These are phyloP conservation scores for Zoysia matrella DNA, from an alignment of 202 grass and related monocot genomes.

Conservation along the genomic window DNA sequence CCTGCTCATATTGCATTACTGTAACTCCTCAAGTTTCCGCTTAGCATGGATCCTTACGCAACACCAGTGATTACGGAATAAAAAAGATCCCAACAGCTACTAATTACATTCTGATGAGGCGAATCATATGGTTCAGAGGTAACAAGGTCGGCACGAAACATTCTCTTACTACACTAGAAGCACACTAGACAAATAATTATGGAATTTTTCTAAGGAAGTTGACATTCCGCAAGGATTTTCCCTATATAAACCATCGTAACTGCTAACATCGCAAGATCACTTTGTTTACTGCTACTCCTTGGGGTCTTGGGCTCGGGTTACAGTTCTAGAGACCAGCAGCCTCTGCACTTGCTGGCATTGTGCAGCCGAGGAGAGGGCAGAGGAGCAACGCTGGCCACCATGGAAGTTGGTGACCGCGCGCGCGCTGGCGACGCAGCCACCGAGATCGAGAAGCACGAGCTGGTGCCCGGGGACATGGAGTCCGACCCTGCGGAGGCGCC, in stretches of 20 bases:
- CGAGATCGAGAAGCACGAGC: constrained; percentile 44
- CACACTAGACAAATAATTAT: background rate
- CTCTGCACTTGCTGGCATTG: background rate
- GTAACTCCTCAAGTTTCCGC: background rate
- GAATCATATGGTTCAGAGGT: background rate
- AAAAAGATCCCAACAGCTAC: background rate
- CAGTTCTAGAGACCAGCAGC: background rate
- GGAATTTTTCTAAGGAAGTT: background rate
- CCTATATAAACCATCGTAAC: constrained; percentile 33
- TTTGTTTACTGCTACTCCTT: background rate
- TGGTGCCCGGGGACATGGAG: constrained; percentile 22
- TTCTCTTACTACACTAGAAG: background rate
- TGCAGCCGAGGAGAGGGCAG: background rate
- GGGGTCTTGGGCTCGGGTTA: too few relatives aligned
- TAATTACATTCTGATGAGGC: background rate
- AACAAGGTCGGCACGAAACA: background rate
- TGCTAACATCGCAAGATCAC: background rate
- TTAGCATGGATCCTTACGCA: background rate
- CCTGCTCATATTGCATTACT: background rate
- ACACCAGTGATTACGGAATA: background rate
- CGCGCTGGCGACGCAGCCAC: background rate
- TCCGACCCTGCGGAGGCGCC: constrained; percentile 27
- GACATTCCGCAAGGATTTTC: constrained; percentile 34
- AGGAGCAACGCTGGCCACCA: background rate
- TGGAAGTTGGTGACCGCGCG: constrained; percentile 11